Base-by-base conservation (phyloP, 1,284 basidiomycete genomes). In the Neolentinus lepideus region DNA sequence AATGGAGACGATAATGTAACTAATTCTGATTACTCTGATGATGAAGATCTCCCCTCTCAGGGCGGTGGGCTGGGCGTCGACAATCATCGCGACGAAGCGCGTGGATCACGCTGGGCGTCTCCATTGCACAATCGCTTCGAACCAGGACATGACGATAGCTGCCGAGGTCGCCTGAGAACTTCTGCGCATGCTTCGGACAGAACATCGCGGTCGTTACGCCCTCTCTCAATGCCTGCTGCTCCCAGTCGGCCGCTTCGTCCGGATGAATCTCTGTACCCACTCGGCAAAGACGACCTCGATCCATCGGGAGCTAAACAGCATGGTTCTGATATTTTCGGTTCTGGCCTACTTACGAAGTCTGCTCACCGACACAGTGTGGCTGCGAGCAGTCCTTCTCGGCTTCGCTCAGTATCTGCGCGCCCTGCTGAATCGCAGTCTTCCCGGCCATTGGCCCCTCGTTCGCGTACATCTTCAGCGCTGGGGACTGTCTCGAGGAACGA, bases 1-100 rank as follows among this genome's bases (percentile, higher is more conserved):
- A 29, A 11, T 11, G 22, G 47, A 50, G 27, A 50, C 22, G 47
- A 29, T 12, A 29, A 25, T n/a, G 22, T 25, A 14, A 25, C 47
- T 25, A 62, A 56, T 24, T 67, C 64, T 1, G 69, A 68, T 43
- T 65, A 67, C 52, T 73, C 66, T 16, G 56, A 62, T 29, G 64
- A 64, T 12, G 51, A 52, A 8, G 33, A 52, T 6, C 19, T 14
- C 8, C 3, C 19, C 35, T 36, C 26, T 24, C 3, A 19, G 16
- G 33, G 22, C 27, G 12, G 3, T 25, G 21, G 16, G n/a, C 50
- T 4, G n/a, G 25, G 21, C 9, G 6, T 31, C 10, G n/a, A 51
- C 11, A 6, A n/a, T 25, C 3, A 46, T 6, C 16, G 24, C 24
- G 19, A 10, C 43, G 6, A 46, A 46, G 43, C 4, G 19, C 43